phyloP scores from a whole-genome alignment of 2,329 filamentous ascomycete species.

The Calonectria montana region DNA sequence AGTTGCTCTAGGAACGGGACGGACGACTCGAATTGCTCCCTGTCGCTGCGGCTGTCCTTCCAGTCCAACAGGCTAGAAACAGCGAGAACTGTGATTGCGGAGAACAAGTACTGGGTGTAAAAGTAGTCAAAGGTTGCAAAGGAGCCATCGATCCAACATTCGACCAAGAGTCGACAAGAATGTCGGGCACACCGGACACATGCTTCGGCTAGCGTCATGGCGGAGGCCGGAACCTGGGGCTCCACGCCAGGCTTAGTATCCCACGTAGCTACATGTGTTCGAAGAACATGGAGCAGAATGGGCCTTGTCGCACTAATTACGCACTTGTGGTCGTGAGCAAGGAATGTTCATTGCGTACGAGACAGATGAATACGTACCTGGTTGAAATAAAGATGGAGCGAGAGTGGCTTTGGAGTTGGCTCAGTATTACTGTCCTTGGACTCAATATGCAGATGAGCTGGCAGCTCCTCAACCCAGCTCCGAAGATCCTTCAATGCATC shows the following conservation, averaged over 20 bases:
- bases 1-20: constrained; percentile 53
- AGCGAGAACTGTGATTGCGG: constrained; percentile 56
- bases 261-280: constrained; percentile 44
- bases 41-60: constrained; percentile 47
- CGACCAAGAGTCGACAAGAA: constrained; percentile 54
- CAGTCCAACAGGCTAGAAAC: constrained; percentile 53
- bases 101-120: constrained; percentile 60
- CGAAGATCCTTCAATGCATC: constrained; percentile 45
- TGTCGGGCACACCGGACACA: constrained; percentile 59
- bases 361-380: constrained; percentile 28
- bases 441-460: constrained; percentile 46
- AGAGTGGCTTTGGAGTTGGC: constrained; percentile 43
- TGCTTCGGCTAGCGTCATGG: constrained; percentile 54
- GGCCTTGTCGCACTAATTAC: constrained; percentile 49
- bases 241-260: constrained; percentile 31
- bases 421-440: constrained; percentile 29
- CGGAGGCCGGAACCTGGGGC: constrained; percentile 44
- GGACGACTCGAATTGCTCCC: constrained; percentile 53
- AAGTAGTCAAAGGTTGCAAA: constrained; percentile 61
- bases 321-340: constrained; percentile 34
- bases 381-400: constrained; percentile 50
- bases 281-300: constrained; percentile 48
- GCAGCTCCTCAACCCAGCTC: constrained; percentile 46
- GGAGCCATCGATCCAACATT: constrained; percentile 59
- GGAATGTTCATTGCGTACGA: neutral